A percentile compares a stretch with the other conserved stretches of the same genome.
These are phyloP conservation scores for Elsinoe arachidis DNA, from an alignment of 2,329 filamentous ascomycete species.

Conservation along the genomic window DNA sequence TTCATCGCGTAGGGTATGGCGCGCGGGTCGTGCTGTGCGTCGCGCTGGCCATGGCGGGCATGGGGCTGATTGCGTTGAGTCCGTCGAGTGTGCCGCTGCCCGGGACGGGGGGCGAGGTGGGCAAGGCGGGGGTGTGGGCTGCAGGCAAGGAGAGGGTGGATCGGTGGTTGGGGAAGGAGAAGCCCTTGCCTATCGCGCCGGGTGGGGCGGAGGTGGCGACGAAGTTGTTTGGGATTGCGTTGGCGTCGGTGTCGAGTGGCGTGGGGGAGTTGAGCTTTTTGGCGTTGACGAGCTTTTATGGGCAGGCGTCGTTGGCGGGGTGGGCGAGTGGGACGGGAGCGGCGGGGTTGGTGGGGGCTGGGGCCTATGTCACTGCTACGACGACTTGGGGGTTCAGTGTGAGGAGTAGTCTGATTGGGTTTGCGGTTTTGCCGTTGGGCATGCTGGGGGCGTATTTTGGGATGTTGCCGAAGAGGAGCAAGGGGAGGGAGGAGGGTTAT, in stretches of 20 bases:
- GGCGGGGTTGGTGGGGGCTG: conserved; percentile 77
- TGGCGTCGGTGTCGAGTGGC: conserved; percentile 79
- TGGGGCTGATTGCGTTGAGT: conserved; percentile 80
- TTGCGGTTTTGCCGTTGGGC: conserved; percentile 67
- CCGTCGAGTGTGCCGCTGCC: conserved; percentile 35
- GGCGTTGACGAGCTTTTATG: conserved; percentile 87
- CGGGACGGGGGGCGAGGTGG: conserved; percentile 31
- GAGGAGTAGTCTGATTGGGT: conserved; percentile 62
- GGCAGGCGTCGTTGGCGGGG: conserved; percentile 72
- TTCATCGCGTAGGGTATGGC: conserved; percentile 75
- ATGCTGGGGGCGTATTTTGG: conserved; percentile 85
- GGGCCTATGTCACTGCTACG: conserved; percentile 78
- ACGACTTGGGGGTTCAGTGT: conserved; percentile 70
- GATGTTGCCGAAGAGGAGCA: conserved; percentile 62
- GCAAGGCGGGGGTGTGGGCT: background rate
- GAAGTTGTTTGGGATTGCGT: conserved; percentile 73
- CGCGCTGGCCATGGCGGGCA: conserved; percentile 66
- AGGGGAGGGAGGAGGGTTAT: conserved; percentile 27
- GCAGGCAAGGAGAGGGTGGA: conserved; percentile 1
- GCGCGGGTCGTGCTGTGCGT: conserved; percentile 68
- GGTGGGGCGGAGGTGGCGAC: conserved; percentile 49
- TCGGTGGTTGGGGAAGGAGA: conserved; percentile 2
- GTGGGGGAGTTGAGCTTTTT: conserved; percentile 86
- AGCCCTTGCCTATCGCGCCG: conserved; percentile 14
- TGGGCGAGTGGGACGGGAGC: conserved; percentile 92